phyloP scores from a whole-genome alignment of 148 eudicot species.

The Fagopyrum homotropicum region DNA sequence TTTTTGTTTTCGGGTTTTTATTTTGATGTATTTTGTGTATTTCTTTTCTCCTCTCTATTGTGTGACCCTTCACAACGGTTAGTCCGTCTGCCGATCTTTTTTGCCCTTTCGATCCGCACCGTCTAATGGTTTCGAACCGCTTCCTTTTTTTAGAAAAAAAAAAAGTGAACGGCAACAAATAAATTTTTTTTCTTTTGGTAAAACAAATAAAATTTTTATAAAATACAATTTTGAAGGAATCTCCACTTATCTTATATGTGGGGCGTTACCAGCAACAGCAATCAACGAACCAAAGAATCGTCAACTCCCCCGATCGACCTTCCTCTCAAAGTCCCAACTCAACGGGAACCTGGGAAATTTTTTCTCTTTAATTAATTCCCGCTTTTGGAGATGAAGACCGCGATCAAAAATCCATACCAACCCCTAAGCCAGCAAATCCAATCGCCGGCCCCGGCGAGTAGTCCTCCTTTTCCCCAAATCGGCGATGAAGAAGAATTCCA shows the following conservation, averaged over 20 bases:
- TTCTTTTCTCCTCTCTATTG: too few species aligned
- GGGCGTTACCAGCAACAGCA: not conserved
- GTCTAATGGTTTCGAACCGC: too few species aligned
- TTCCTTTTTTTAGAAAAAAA: too few species aligned
- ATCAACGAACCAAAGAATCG: not conserved
- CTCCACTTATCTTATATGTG: not conserved
- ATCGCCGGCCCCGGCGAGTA: not conserved
- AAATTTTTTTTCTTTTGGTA: too few species aligned
- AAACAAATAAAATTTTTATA: too few species aligned
- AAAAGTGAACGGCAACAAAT: too few species aligned
- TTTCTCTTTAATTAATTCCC: not conserved
- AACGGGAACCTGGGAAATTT: not conserved
- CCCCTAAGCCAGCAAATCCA: not conserved
- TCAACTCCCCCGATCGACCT: slow-evolving; percentile 3
- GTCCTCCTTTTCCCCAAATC: not conserved
- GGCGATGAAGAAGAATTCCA: slow-evolving; percentile 11
- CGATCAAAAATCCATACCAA: not conserved
- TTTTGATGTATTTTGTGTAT: too few species aligned
- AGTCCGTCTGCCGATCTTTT: too few species aligned
- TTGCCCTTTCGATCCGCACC: too few species aligned
- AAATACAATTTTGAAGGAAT: too few species aligned
- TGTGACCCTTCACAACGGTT: too few species aligned
- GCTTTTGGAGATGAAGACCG: not conserved
- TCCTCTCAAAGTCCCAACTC: not conserved
- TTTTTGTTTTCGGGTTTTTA: too few species aligned